Evolutionary conservation across 441 rosid species (phyloP), one percentile per base, ranked within the genome.

Genomic region (Pelargonium fulgidum): DNA sequence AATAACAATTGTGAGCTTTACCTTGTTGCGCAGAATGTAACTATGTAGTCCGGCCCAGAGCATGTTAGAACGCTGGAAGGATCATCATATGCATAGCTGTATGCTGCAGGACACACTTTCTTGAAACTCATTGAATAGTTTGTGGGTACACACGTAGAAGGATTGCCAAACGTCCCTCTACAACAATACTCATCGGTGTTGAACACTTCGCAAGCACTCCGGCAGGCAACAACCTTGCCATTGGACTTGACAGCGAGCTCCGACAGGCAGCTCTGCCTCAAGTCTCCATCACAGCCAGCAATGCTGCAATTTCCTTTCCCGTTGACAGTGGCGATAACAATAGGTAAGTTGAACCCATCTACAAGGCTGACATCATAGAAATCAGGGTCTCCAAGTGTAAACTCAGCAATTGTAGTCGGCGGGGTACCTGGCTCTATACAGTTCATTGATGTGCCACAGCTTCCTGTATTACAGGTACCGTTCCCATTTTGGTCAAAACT

Each of bases 51-150:
- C 8, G 93, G 67, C 7, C 86, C 96, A 0, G 86, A 64, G 79
- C 99, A 94, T 7, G 97, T 94, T 4, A 83, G 75, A 66, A 92
- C 85, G 65, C 99, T 94, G 2, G 86, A 79, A 1, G 97, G 98
- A 79, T 92, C 97, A 78, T 94, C 99, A 54, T 94, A 90, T 6
- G 99, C 99, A 67, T 91, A 94, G 63, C 97, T 94, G 52, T 94
- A 92, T 4, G 99, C 85, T 24, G 89, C 79, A 8, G 98, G 99
- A 77, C 99, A 94, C 7, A 89, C 96, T 65, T 84, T 73, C 73
- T 94, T 94, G 64, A 94, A 94, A 66, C 79, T 84, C 71, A 87
- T 89, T 26, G 98, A 94, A 72, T 90, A 94, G 65, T 65, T 83
- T 0, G 98, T 92, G 0, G 99, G 97, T 62, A 74, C 87, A 54